A percentile compares a stretch with the other conserved stretches of the same genome.
These are phyloP conservation scores for Mortierella sp. DNA, from an alignment of 371 early-diverging fungal species.

Conservation along the genomic window DNA sequence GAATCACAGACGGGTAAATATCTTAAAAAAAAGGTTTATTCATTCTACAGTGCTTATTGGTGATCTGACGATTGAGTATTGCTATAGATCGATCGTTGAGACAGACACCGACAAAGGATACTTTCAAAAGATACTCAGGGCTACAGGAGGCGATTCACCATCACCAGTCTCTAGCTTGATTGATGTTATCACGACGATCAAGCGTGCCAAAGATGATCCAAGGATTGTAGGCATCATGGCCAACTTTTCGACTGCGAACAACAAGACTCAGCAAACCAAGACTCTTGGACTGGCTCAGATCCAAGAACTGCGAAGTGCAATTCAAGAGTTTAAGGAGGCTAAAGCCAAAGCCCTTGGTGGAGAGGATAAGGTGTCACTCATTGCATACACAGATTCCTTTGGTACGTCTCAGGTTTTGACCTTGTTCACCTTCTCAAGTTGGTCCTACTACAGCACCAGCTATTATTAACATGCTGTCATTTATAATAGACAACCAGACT, in stretches of 20 bases:
- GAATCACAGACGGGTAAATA: conserved; percentile 53
- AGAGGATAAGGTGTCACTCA: conserved; percentile 57
- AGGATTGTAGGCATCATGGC: conserved; percentile 58
- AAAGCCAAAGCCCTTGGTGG: conserved; percentile 62
- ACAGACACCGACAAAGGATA: conserved; percentile 52
- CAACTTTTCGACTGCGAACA: conserved; percentile 50
- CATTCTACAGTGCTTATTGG: neutral
- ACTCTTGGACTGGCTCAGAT: conserved; percentile 65
- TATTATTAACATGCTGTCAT: neutral
- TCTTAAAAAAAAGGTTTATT: neutral
- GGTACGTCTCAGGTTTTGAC: conserved; percentile 25
- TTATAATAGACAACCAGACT: conserved; percentile 60
- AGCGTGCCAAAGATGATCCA: conserved; percentile 54
- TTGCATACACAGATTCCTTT: conserved; percentile 64
- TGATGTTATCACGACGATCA: conserved; percentile 50
- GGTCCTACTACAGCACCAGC: neutral
- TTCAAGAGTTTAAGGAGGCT: conserved; percentile 59
- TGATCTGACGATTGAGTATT: neutral
- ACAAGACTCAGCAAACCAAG: conserved; percentile 24
- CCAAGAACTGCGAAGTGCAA: conserved; percentile 66
- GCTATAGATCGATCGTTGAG: conserved; percentile 51
- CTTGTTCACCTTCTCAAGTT: neutral
- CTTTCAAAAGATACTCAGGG: conserved; percentile 35
- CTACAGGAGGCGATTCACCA: conserved; percentile 34
- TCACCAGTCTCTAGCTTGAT: conserved; percentile 39